Evolutionary conservation across 495 filamentous ascomycete genomes (phyloP).

Genomic region (Lophiostoma macrostomum): DNA sequence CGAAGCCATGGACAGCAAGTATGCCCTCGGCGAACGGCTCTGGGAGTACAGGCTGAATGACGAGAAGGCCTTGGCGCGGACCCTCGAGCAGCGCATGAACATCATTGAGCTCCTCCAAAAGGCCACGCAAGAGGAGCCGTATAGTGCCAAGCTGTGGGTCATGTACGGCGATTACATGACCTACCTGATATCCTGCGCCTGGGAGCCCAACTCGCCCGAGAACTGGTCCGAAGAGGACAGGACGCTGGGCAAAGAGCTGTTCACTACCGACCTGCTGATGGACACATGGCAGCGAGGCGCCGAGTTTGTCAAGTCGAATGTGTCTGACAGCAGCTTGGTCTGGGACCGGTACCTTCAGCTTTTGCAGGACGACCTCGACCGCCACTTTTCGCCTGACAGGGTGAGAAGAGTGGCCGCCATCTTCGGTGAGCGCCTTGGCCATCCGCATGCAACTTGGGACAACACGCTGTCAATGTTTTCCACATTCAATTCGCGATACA

Average conservation of each 20-base stretch:
- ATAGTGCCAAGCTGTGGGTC: constrained; percentile 81
- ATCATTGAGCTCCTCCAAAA: constrained; percentile 82
- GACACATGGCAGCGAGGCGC: constrained; percentile 77
- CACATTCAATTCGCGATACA: constrained; percentile 73
- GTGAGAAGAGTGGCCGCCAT: constrained; percentile 63
- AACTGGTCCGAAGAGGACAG: constrained; percentile 76
- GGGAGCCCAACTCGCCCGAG: constrained; percentile 41
- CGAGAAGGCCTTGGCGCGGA: constrained; percentile 58
- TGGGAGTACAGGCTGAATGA: constrained; percentile 66
- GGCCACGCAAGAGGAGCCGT: constrained; percentile 77
- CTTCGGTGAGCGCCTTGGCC: constrained; percentile 70
- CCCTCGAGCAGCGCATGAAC: constrained; percentile 61
- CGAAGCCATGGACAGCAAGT: constrained; percentile 62
- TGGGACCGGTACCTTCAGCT: constrained; percentile 77
- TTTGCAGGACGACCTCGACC: constrained; percentile 59
- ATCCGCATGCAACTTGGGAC: constrained; percentile 82
- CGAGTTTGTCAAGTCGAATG: constrained; percentile 72
- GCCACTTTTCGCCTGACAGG: constrained; percentile 53
- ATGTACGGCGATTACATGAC: constrained; percentile 85
- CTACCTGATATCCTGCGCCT: constrained; percentile 62
- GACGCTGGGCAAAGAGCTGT: constrained; percentile 70
- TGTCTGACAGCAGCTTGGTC: constrained; percentile 81
- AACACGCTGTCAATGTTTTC: constrained; percentile 81
- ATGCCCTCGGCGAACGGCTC: constrained; percentile 63
- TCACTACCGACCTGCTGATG: constrained; percentile 69